phyloP scores from a whole-genome alignment of 495 filamentous ascomycete species.

The Trichocladium antarcticum region DNA sequence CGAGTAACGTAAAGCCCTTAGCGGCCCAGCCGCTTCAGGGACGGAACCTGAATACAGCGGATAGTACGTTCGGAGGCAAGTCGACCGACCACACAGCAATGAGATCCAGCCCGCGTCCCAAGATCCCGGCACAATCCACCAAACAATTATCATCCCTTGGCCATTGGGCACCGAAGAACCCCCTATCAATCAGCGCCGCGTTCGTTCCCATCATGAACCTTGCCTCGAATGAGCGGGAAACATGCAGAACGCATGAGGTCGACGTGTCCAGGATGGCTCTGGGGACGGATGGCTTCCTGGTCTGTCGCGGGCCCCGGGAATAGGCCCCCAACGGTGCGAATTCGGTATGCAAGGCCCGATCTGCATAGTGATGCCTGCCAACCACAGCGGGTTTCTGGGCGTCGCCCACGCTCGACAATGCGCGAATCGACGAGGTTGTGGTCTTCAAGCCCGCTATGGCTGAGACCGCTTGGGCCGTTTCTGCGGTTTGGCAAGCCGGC shows the following conservation, averaged over 20 bases:
- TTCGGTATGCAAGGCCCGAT: neutral
- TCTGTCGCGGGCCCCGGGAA: neutral
- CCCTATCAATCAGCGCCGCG: neutral
- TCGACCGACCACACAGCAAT: neutral
- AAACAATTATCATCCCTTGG: neutral
- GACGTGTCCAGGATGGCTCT: neutral
- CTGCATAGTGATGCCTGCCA: neutral
- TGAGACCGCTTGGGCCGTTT: neutral
- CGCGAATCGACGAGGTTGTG: neutral
- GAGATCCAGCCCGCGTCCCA: neutral
- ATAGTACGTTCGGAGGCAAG: conserved; percentile 1
- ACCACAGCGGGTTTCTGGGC: neutral
- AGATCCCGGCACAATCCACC: neutral
- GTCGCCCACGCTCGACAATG: neutral
- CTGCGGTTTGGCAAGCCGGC: neutral
- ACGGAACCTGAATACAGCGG: neutral
- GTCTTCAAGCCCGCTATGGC: neutral
- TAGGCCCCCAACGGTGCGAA: neutral
- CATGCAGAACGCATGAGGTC: neutral
- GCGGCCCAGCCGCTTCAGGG: neutral
- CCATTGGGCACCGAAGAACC: neutral
- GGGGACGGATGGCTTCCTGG: neutral
- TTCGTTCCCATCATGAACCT: too few relatives aligned
- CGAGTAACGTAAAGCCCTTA: neutral
- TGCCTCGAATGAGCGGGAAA: neutral